Conservation (phyloP, 768 basidiomycete species). For the Amanita phalloides region DNA sequence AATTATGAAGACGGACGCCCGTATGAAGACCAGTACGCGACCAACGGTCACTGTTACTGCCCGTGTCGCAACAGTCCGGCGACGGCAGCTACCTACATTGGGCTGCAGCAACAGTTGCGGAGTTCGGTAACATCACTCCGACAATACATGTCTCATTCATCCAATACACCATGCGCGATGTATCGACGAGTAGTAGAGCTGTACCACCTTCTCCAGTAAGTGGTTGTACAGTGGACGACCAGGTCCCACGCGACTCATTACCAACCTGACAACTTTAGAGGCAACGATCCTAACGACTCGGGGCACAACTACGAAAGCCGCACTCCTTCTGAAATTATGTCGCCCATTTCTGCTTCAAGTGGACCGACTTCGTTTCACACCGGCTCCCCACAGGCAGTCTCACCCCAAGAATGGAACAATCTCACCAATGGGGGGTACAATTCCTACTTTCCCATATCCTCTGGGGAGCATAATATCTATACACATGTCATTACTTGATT, state of each 20-base stretch:
- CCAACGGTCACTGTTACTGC: conserved; percentile 25
- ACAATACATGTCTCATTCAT: conserved; percentile 49
- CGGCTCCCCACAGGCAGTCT: conserved; percentile 34
- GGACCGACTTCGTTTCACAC: conserved; percentile 35
- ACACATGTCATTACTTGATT: conserved; percentile 40
- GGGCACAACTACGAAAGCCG: conserved; percentile 43
- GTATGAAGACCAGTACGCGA: conserved; percentile 18
- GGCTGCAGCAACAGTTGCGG: conserved; percentile 55
- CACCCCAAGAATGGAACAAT: conserved; percentile 53
- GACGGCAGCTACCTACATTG: conserved; percentile 45
- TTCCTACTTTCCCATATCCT: conserved; percentile 54
- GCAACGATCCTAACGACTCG: conserved; percentile 38
- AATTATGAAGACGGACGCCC: conserved; percentile 28
- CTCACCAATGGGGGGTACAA: conserved; percentile 48
- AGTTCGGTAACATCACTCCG: conserved; percentile 43
- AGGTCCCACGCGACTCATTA: conserved; percentile 3
- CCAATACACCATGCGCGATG: conserved; percentile 41
- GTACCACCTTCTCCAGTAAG: conserved; percentile 56
- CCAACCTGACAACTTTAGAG: conserved; percentile 21
- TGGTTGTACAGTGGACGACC: conserved; percentile 10
- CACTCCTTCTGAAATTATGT: conserved; percentile 50
- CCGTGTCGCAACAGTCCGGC: conserved; percentile 55
- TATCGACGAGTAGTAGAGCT: conserved; percentile 53
- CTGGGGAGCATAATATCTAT: conserved; percentile 46
- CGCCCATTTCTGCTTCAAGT: conserved; percentile 40